Evolutionary conservation across 768 basidiomycete species (phyloP).

Genomic region (Mycena floridula): DNA sequence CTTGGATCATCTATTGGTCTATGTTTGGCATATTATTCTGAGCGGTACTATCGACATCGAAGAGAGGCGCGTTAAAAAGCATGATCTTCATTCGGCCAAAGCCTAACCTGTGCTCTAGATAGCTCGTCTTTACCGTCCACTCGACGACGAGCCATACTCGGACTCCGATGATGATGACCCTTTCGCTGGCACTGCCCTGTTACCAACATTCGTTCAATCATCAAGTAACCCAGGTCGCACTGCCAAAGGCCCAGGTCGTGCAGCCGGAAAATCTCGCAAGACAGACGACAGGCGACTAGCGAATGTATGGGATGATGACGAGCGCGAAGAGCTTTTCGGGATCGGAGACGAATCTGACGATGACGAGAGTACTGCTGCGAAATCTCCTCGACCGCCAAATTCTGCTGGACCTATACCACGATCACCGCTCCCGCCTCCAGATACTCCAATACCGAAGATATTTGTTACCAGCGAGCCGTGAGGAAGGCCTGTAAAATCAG

Average conservation of each 20-base stretch:
- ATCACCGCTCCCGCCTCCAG: not conserved
- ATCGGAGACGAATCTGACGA: slow-evolving; percentile 60
- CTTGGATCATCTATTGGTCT: slow-evolving; percentile 69
- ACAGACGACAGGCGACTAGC: no score
- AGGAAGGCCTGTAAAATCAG: not conserved
- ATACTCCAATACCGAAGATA: not conserved
- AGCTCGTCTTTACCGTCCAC: slow-evolving; percentile 68
- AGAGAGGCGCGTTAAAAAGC: slow-evolving; percentile 52
- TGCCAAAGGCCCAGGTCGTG: slow-evolving; percentile 2
- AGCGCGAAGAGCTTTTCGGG: slow-evolving; percentile 69
- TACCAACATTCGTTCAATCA: slow-evolving; percentile 53
- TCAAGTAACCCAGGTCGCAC: slow-evolving; percentile 13
- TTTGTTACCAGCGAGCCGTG: not conserved
- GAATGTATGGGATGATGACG: slow-evolving; percentile 77
- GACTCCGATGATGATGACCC: slow-evolving; percentile 53
- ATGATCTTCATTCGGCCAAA: not conserved
- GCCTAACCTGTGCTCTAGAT: slow-evolving; percentile 39
- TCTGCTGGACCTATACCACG: no score
- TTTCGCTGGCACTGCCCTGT: slow-evolving; percentile 43
- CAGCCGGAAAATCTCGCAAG: slow-evolving; percentile 15
- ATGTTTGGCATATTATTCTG: slow-evolving; percentile 58
- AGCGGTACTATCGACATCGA: slow-evolving; percentile 70
- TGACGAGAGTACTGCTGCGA: slow-evolving; percentile 27
- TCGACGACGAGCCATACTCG: slow-evolving; percentile 44
- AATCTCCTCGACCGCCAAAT: not conserved